Evolutionary conservation across 805 yeast genomes (phyloP).

Genomic region (Clavispora asparagi): DNA sequence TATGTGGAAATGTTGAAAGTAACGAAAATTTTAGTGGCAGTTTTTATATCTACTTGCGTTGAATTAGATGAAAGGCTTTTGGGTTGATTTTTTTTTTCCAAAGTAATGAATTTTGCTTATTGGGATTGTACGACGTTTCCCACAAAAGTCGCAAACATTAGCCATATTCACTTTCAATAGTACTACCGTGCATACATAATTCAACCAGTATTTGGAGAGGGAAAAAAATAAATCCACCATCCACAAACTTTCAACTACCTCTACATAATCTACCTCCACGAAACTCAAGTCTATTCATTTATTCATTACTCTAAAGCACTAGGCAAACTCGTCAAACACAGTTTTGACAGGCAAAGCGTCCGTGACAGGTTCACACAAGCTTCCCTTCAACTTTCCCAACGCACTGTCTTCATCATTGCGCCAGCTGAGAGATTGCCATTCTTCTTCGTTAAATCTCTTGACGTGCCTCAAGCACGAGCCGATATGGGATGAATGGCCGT

Average conservation of each 20-base stretch:
- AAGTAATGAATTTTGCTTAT: not conserved
- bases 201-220: no score
- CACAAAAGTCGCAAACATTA: not conserved
- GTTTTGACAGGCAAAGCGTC: slow-evolving; percentile 8
- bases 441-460: slow-evolving; percentile 37
- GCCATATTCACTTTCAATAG: not conserved
- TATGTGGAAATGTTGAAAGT: not conserved
- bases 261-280: no score
- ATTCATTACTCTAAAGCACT: slow-evolving; percentile 9
- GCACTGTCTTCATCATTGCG: slow-evolving; percentile 13
- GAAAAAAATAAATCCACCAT: no score
- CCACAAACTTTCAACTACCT: no score
- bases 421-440: slow-evolving; percentile 34
- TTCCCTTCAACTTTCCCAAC: slow-evolving; percentile 12
- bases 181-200: no score
- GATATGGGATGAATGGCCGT: slow-evolving; percentile 26
- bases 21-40: not conserved
- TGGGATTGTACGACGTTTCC: not conserved
- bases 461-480: slow-evolving; percentile 38
- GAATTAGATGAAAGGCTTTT: not conserved
- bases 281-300: slow-evolving; percentile 9
- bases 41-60: no score
- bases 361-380: slow-evolving; percentile 15
- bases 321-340: slow-evolving; percentile 18
- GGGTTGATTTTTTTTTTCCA: not conserved